A percentile compares a stretch with the other conserved stretches of the same genome.
Conservation (phyloP, 306 rosid species). For the Pachyrhizus erosus region DNA sequence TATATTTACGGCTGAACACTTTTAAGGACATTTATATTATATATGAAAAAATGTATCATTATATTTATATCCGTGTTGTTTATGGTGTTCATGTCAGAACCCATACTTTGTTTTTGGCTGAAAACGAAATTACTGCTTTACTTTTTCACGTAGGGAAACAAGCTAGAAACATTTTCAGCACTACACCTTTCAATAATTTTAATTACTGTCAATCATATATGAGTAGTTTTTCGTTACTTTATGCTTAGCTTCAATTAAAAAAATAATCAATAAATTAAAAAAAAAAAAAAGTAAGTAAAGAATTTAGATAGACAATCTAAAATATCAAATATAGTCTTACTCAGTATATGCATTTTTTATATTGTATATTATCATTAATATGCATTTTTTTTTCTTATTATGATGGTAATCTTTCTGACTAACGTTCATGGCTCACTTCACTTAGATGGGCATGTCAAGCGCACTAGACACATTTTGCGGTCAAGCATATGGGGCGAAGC, state of each 20-base stretch:
- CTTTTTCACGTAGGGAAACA: no score
- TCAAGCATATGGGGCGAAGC: conserved; percentile 80
- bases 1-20: no score
- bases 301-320: background rate
- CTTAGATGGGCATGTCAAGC: conserved; percentile 75
- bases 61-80: no score
- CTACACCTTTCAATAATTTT: no score
- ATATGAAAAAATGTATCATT: no score
- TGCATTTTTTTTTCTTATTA: background rate
- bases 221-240: no score
- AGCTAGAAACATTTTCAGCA: no score
- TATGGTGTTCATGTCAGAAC: background rate
- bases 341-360: background rate
- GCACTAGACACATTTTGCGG: conserved; percentile 84
- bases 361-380: background rate
- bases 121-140: no score
- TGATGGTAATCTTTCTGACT: background rate
- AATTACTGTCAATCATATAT: no score
- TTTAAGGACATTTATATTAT: no score
- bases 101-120: background rate
- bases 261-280: background rate
- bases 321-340: background rate
- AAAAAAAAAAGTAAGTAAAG: background rate
- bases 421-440: background rate
- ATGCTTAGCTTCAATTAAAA: no score